phyloP scores from a whole-genome alignment of 805 yeast species.

The Metschnikowia vanudenii region DNA sequence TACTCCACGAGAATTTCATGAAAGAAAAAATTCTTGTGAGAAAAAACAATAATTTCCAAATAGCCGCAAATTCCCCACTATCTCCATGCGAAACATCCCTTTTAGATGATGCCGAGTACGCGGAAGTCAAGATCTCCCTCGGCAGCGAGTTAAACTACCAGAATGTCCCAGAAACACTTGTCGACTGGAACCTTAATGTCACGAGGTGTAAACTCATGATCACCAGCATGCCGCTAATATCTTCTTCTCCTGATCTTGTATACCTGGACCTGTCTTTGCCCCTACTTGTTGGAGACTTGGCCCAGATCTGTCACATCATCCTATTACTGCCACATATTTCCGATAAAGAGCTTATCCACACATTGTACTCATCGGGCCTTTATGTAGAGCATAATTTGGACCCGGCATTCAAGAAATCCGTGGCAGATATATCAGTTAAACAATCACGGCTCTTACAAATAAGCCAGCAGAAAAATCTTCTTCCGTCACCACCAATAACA shows the following conservation, averaged over 20 bases:
- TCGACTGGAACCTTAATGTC: conserved; percentile 54
- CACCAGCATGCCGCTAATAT: conserved; percentile 37
- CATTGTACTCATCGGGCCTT: conserved; percentile 42
- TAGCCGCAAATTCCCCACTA: not conserved
- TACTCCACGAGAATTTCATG: conserved; percentile 35
- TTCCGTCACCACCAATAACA: conserved; percentile 28
- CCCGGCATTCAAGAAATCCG: conserved; percentile 41
- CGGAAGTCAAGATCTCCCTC: conserved; percentile 35
- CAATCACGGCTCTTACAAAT: conserved; percentile 44
- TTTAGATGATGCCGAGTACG: conserved; percentile 24
- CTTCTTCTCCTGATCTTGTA: conserved; percentile 36
- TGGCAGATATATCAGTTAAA: conserved; percentile 50
- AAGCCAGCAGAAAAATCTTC: conserved; percentile 24
- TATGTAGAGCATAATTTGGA: conserved; percentile 51
- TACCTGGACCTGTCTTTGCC: conserved; percentile 36
- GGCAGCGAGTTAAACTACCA: conserved; percentile 43
- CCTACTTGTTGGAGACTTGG: conserved; percentile 43
- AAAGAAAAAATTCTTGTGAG: conserved; percentile 17
- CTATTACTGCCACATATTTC: conserved; percentile 41
- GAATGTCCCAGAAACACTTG: conserved; percentile 37
- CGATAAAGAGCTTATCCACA: conserved; percentile 42
- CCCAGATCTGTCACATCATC: conserved; percentile 38
- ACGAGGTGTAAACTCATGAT: conserved; percentile 48
- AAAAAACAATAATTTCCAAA: conserved; percentile 1
- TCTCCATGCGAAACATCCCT: not conserved